Evolutionary conservation across 768 basidiomycete species (phyloP).

Genomic region (Mycena belliarum): DNA sequence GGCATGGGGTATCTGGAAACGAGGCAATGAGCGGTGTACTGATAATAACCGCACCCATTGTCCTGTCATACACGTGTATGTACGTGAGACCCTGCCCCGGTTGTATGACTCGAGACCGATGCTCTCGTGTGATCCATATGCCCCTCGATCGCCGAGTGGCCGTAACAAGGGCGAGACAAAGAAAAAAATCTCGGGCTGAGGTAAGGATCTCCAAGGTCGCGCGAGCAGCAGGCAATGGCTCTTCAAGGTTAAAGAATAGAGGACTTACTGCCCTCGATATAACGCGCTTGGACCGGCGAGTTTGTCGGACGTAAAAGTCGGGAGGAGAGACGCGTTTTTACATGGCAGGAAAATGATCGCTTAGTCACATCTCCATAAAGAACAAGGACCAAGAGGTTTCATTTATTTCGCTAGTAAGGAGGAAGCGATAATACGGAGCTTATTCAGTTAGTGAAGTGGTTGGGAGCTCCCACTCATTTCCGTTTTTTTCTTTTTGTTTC

Average conservation of each 20-base stretch:
- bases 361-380: background rate
- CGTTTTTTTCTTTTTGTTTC: too few species aligned
- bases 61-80: constrained; percentile 13
- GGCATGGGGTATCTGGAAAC: constrained; percentile 2
- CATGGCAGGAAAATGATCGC: background rate
- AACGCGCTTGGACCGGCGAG: background rate
- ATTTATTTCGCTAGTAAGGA: background rate
- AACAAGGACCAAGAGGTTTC: background rate
- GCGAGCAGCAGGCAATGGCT: too few species aligned
- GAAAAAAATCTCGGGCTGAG: background rate
- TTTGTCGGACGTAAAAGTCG: background rate
- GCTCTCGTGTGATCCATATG: background rate
- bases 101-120: constrained; percentile 9
- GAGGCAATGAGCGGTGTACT: background rate
- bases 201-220: background rate
- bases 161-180: constrained; percentile 3
- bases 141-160: constrained; percentile 17
- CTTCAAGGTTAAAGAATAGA: too few species aligned
- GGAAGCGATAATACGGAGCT: background rate
- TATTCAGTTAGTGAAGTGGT: too few species aligned
- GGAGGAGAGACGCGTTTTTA: background rate
- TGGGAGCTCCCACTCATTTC: too few species aligned
- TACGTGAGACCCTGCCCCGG: background rate
- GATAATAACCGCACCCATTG: constrained; percentile 1
- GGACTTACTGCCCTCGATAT: background rate